A percentile compares a stretch with the other conserved stretches of the same genome.
phyloP scores from a whole-genome alignment of 495 filamentous ascomycete species.

The Beverwykella pulmonaria region DNA sequence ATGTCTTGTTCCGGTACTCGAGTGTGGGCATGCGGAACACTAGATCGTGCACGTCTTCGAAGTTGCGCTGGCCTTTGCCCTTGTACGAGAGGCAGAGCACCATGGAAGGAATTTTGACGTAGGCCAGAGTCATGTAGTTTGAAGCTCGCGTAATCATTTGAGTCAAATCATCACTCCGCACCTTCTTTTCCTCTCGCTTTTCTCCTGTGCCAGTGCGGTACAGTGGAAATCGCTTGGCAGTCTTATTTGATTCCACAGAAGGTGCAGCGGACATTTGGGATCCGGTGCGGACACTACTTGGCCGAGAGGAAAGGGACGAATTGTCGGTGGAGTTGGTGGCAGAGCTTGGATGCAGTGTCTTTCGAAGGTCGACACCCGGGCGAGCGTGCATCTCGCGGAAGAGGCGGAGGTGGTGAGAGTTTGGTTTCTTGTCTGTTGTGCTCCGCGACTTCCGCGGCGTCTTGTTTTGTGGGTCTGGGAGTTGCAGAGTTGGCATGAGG shows the following conservation, averaged over 20 bases:
- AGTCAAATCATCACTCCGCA: conserved; percentile 83
- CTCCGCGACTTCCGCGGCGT: conserved; percentile 8
- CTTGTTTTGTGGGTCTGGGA: conserved; percentile 50
- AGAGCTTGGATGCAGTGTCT: conserved; percentile 18
- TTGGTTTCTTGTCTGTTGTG: conserved; percentile 15
- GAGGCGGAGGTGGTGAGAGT: conserved; percentile 41
- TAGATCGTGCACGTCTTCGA: conserved; percentile 95
- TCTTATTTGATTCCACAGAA: conserved; percentile 52
- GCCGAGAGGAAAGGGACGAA: conserved; percentile 39
- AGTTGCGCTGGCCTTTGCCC: conserved; percentile 88
- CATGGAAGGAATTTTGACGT: conserved; percentile 91
- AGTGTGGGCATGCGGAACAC: conserved; percentile 94
- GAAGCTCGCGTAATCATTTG: conserved; percentile 96
- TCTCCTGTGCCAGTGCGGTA: conserved; percentile 52
- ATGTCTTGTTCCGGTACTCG: conserved; percentile 97
- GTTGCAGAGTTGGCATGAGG: conserved; percentile 73
- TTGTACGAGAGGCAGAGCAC: conserved; percentile 97
- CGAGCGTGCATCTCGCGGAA: conserved; percentile 26
- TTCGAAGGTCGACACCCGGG: conserved; percentile 15
- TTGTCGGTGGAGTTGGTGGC: neutral
- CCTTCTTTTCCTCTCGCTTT: conserved; percentile 57
- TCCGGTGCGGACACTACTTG: conserved; percentile 55
- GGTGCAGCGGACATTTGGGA: conserved; percentile 51
- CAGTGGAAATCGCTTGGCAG: conserved; percentile 58
- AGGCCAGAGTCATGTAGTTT: conserved; percentile 95